Percentiles rank a stretch among this genome's conserved stretches.
Conservation (phyloP, 23 red algal species). For the Gracilaria caudata region DNA sequence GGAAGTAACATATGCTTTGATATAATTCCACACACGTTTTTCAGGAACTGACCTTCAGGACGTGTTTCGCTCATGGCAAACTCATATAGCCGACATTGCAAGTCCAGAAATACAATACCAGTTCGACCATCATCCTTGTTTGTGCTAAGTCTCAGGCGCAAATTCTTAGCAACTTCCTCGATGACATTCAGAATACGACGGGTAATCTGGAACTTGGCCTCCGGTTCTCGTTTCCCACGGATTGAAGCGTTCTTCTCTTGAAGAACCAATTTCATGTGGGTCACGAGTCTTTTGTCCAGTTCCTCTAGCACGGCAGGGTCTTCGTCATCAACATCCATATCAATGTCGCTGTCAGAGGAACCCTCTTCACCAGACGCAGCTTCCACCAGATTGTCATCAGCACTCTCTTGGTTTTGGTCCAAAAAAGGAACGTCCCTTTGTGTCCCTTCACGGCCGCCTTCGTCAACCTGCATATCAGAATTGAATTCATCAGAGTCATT, state of each 20-base stretch:
- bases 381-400: not conserved
- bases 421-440: not conserved
- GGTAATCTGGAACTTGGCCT: not conserved
- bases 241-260: conserved; percentile 49
- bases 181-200: conserved; percentile 24
- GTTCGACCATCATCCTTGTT: conserved; percentile 15
- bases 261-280: conserved; percentile 36
- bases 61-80: conserved; percentile 11
- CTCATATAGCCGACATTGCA: conserved; percentile 53
- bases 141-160: conserved; percentile 5
- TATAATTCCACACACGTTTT: conserved; percentile 26
- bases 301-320: conserved; percentile 53
- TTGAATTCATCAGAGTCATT: not conserved
- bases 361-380: not conserved
- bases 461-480: not conserved
- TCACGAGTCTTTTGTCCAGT: conserved; percentile 28
- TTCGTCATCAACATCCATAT: conserved; percentile 64
- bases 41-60: conserved; percentile 11
- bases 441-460: not conserved
- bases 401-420: not conserved
- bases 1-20: conserved; percentile 47
- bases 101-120: conserved; percentile 43
- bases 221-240: not conserved
- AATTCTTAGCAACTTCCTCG: conserved; percentile 26
- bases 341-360: not conserved